Evolutionary conservation across 2,329 filamentous ascomycete genomes (phyloP), one percentile per base, ranked within the genome.

Genomic region (Trichoderma arundinaceum): DNA sequence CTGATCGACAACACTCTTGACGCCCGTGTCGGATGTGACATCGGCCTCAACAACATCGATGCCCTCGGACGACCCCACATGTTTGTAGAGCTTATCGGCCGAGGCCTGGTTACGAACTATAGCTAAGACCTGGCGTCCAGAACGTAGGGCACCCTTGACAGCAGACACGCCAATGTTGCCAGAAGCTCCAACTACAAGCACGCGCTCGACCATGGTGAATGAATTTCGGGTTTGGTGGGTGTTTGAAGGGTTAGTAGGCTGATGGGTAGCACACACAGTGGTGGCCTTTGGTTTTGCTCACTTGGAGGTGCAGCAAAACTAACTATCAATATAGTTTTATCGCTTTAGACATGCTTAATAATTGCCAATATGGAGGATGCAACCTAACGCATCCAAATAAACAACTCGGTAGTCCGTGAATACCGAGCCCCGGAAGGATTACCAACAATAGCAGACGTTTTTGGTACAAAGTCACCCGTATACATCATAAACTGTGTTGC

Each of bases 1-100:
- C 33, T 60, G 57, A 12, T 60, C 43, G 9, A 60, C 57, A 28
- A 60, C 57, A n/a, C 28, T 28, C 35, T 60, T 60, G n/a, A 60
- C 5, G 13, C 57, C 57, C 1, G 43, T 60, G n/a, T 58, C 41
- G 15, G 56, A 60, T 12, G n/a, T 48, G 9, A 39, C 57, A 15
- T n/a, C 13, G 6, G 43, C 57, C 12, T 60, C 57, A 15, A 60
- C 33, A 12, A 49, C n/a, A 3, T 15, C 10, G 6, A 60, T 49
- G 44, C 43, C 32, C 17, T 59, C 32, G 4, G 56, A 17, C 10
- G 43, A 10, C 2, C 57, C 43, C 4, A 48, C 57, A n/a, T 60
- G 32, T 15, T 39, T 60, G 3, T 13, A 60, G 7, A 60, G 44
- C 32, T 60, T 60, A 9, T 39, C 43, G 1, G 57, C 57, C 2